A percentile compares a stretch with the other conserved stretches of the same genome.
These are phyloP conservation scores for Phylloporus sp. DNA, from an alignment of 768 basidiomycete species.

Conservation along the genomic window DNA sequence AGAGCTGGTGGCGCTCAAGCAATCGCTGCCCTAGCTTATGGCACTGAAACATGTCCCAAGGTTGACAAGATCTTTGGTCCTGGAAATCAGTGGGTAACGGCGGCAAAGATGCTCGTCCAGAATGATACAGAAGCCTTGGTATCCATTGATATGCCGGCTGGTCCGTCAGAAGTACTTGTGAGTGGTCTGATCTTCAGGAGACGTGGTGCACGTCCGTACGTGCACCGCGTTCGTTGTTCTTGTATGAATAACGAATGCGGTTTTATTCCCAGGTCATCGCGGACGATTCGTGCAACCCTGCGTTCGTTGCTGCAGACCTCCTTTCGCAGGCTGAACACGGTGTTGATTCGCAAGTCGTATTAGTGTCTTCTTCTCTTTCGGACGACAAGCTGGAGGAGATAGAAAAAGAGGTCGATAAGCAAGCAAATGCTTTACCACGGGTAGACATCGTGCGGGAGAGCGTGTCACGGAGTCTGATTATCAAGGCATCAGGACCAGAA, in stretches of 20 bases:
- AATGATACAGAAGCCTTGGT: constrained; percentile 97
- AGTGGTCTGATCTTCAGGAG: constrained; percentile 29
- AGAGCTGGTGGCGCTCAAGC: constrained; percentile 98
- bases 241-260: constrained; percentile 32
- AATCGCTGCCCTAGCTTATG: constrained; percentile 93
- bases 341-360: constrained; percentile 95
- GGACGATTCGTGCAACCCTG: constrained; percentile 79
- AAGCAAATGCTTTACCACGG: constrained; percentile 82
- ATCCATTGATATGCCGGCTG: constrained; percentile 98
- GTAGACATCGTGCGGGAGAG: constrained; percentile 90
- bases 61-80: constrained; percentile 99
- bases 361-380: constrained; percentile 75
- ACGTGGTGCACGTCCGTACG: constrained; percentile 63
- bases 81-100: constrained; percentile 99
- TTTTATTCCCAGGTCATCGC: constrained; percentile 78
- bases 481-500: constrained; percentile 59
- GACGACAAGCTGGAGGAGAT: constrained; percentile 62
- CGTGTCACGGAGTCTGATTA: constrained; percentile 86
- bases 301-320: constrained; percentile 94
- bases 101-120: constrained; percentile 98
- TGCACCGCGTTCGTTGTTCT: constrained; percentile 41
- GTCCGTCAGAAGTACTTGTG: constrained; percentile 95
- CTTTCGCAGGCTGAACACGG: constrained; percentile 99
- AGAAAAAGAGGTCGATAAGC: constrained; percentile 79
- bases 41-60: constrained; percentile 91